Percentiles rank a stretch among this genome's conserved stretches.
These are phyloP conservation scores for Cercospora berteroae DNA, from an alignment of 2,329 filamentous ascomycete genomes.

Conservation along the genomic window DNA sequence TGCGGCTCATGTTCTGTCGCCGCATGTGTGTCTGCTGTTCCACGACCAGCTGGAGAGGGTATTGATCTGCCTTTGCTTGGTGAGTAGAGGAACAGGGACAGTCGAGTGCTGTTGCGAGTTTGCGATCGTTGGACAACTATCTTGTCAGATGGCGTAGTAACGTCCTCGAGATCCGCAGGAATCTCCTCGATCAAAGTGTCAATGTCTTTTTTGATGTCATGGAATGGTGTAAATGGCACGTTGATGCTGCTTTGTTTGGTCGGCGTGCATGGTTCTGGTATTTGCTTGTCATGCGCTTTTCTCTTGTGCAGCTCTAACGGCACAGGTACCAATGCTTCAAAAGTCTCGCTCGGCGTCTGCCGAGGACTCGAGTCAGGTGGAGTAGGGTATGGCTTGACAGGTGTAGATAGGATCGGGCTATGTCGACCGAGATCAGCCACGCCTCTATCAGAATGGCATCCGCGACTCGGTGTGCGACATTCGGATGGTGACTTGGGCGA, in stretches of 20 bases:
- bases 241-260: background rate
- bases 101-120: background rate
- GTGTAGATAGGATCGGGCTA: background rate
- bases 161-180: background rate
- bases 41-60: background rate
- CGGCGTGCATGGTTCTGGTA: background rate
- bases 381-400: background rate
- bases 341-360: background rate
- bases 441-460: background rate
- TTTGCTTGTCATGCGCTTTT: background rate
- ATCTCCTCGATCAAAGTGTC: background rate
- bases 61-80: background rate
- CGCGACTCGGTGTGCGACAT: background rate
- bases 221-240: conserved; percentile 3
- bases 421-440: background rate
- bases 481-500: background rate
- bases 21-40: background rate
- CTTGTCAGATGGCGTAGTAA: background rate
- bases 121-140: background rate
- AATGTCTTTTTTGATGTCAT: conserved; percentile 10
- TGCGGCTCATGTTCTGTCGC: background rate
- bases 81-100: conserved; percentile 8
- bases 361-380: conserved; percentile 1
- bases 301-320: background rate
- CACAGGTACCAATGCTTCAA: background rate